phyloP scores from a whole-genome alignment of 2,329 filamentous ascomycete species.

The Monosporascus cannonballus region DNA sequence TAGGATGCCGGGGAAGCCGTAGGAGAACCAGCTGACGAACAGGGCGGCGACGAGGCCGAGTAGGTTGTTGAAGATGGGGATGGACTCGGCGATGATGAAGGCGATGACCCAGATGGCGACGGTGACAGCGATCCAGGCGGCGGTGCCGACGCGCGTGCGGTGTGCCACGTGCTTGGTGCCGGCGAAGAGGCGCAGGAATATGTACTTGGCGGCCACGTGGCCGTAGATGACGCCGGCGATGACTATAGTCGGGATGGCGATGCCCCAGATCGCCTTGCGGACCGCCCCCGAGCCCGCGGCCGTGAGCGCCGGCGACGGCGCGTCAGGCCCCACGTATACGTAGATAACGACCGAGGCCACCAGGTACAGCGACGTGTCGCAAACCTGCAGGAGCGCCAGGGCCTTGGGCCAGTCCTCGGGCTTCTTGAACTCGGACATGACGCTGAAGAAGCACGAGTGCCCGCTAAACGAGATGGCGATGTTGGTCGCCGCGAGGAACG shows the following conservation, averaged over 20 bases:
- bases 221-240: constrained; percentile 67
- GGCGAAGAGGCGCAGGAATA: constrained; percentile 58
- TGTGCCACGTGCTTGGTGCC: constrained; percentile 50
- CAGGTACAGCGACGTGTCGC: constrained; percentile 57
- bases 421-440: constrained; percentile 58
- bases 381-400: constrained; percentile 42
- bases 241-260: constrained; percentile 64
- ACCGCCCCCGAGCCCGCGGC: constrained; percentile 47
- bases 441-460: constrained; percentile 62
- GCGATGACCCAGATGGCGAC: constrained; percentile 51
- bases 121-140: constrained; percentile 54
- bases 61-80: constrained; percentile 63
- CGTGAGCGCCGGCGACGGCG: constrained; percentile 61
- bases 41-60: constrained; percentile 57
- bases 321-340: constrained; percentile 54
- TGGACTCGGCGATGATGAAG: constrained; percentile 62
- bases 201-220: constrained; percentile 59
- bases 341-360: constrained; percentile 62
- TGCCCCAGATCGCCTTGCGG: constrained; percentile 59
- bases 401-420: constrained; percentile 53
- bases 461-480: constrained; percentile 63
- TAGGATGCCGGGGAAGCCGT: constrained; percentile 39
- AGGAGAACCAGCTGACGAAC: constrained; percentile 64
- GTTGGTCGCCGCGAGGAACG: constrained; percentile 53
- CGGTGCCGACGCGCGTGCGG: constrained; percentile 42